Base-by-base conservation (phyloP, 1,284 basidiomycete species). In the Leucoagaricus sp. region DNA sequence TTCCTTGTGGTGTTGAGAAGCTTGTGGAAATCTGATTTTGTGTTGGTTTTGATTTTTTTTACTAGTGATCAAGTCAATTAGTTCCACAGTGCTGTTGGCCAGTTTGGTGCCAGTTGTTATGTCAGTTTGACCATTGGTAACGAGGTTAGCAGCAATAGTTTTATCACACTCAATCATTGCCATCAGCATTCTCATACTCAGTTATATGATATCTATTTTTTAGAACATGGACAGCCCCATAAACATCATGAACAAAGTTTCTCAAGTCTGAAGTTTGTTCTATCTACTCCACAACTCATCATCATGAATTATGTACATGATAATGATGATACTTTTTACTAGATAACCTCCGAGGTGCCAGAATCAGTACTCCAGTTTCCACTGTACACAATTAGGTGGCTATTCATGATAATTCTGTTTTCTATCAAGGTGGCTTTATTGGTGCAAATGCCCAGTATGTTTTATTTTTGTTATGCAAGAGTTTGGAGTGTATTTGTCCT, bases 361-460 rank as follows among this genome's bases (percentile, higher is more conserved):
- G 71, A 2, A 63, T 75, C n/a, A 65, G 58, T 19, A 72, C 68
- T 0, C 71, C 69, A 1, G 69, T 75, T 7, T 70, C 72, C 2
- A 74, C 73, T 0, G 70, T 69, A 4, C 73, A 74, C 55, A 70
- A 60, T 17, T 75, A 72, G 73, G 69, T 74, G 15, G 55, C 34
- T 12, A 63, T 74, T 46, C 67, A 70, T 9, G 63, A 67, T 53
- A 69, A 70, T 46, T 68, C 67, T 19, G 61, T 61, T 6, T 64
- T 73, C n/a, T 74, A 72, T 53, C 67, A 66, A 12, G 72, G 66
- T 4, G 72, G 73, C 53, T 74, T 74, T 45, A 67, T 67, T 12
- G 72, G 68, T 23, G 72, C 71, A 8, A 75, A 75, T 58, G 74
- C 73, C 4, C 72, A 75, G 74, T 74, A 61, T 49, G 67, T 61